These are phyloP conservation scores for Raffaelea arxii DNA, from an alignment of 2,329 filamentous ascomycete species.

Conservation along the genomic window DNA sequence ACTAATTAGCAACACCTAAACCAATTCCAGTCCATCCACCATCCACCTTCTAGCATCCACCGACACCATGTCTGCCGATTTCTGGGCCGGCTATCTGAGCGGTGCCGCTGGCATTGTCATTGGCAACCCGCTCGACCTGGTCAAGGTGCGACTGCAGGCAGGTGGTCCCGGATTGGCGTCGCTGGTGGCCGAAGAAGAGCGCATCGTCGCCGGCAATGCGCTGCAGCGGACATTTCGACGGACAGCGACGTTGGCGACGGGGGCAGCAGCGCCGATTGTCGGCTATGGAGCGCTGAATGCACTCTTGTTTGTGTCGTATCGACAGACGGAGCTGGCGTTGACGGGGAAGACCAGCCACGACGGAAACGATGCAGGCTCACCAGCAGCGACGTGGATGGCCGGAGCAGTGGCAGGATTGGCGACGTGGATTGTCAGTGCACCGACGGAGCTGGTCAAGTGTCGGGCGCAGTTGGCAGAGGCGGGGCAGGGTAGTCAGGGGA, in stretches of 20 bases:
- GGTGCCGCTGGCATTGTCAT: conserved; percentile 80
- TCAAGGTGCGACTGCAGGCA: conserved; percentile 77
- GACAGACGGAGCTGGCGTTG: conserved; percentile 63
- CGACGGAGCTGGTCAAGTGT: conserved; percentile 87
- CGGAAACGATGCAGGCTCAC: conserved; percentile 21
- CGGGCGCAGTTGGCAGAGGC: conserved; percentile 59
- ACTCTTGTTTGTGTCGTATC: conserved; percentile 83
- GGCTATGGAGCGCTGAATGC: conserved; percentile 89
- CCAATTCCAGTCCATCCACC: too few species aligned
- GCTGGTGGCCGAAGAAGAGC: conserved; percentile 22
- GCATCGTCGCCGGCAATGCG: not conserved
- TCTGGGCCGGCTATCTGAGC: conserved; percentile 87
- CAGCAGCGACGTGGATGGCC: conserved; percentile 62
- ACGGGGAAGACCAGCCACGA: conserved; percentile 17
- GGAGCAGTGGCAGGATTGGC: conserved; percentile 75
- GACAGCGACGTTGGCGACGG: conserved; percentile 35
- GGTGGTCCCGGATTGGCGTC: conserved; percentile 20
- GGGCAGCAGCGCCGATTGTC: conserved; percentile 74
- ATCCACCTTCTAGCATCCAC: not conserved
- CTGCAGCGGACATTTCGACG: conserved; percentile 2
- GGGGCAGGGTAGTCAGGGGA: too few species aligned
- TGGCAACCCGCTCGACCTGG: conserved; percentile 63
- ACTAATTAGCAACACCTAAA: too few species aligned
- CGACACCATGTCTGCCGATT: conserved; percentile 67
- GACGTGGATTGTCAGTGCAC: conserved; percentile 77